Conservation (phyloP, 1,284 basidiomycete genomes). For the Puccinia hordei region DNA sequence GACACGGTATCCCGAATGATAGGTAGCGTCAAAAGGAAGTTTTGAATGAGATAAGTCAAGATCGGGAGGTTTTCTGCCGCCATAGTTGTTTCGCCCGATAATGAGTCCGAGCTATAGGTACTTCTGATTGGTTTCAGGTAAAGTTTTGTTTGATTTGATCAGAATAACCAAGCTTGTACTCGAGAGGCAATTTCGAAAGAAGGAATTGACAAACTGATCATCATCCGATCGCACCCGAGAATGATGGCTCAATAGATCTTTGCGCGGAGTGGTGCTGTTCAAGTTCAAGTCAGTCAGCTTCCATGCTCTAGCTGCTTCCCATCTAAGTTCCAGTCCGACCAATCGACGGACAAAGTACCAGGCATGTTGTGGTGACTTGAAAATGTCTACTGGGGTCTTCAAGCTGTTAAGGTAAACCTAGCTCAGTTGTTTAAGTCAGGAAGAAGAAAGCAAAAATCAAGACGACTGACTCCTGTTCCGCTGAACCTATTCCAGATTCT, state of each 20-base stretch:
- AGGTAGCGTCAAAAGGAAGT: constrained; percentile 55
- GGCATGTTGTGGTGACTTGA: constrained; percentile 45
- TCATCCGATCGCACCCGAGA: constrained; percentile 13
- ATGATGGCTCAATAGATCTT: neutral
- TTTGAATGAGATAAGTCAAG: constrained; percentile 54
- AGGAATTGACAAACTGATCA: constrained; percentile 11
- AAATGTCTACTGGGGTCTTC: constrained; percentile 11
- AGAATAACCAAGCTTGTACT: neutral
- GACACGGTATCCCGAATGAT: constrained; percentile 53
- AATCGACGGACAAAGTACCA: constrained; percentile 49
- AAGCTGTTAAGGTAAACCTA: neutral
- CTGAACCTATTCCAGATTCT: neutral
- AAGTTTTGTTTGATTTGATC: neutral
- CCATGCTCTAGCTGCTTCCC: constrained; percentile 47
- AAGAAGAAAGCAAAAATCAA: neutral
- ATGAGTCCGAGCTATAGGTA: constrained; percentile 43
- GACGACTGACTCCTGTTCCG: constrained; percentile 2
- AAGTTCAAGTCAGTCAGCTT: constrained; percentile 39
- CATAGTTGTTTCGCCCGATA: constrained; percentile 7
- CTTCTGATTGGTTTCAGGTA: neutral
- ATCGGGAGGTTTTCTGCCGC: constrained; percentile 51
- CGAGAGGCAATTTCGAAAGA: neutral
- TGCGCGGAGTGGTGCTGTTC: neutral
- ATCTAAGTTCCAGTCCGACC: constrained; percentile 49
- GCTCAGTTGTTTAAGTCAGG: neutral